Evolutionary conservation across 306 rosid species (phyloP).

Genomic region (Ormosia emarginata): DNA sequence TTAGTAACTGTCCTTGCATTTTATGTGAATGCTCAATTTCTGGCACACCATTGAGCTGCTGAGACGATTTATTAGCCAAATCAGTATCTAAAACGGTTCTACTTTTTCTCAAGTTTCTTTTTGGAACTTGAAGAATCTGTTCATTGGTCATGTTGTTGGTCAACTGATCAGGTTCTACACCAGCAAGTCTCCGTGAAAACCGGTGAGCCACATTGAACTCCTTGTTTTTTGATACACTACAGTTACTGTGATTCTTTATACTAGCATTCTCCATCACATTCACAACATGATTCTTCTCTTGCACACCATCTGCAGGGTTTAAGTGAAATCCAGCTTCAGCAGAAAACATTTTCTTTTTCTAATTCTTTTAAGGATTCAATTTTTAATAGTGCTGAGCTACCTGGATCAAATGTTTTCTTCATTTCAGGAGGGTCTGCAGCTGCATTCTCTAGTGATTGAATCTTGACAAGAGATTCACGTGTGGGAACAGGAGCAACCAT

Average conservation of each 20-base stretch:
- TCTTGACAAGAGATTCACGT: slow-evolving; percentile 27
- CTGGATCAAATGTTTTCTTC: slow-evolving; percentile 22
- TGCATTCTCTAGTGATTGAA: slow-evolving; percentile 29
- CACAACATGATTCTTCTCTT: slow-evolving; percentile 21
- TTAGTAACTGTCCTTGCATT: slow-evolving; percentile 17
- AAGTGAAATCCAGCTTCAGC: slow-evolving; percentile 24
- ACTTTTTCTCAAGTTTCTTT: slow-evolving; percentile 20
- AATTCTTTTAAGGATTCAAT: background rate
- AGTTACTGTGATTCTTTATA: background rate
- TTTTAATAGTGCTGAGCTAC: slow-evolving; percentile 12
- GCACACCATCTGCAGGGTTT: slow-evolving; percentile 28
- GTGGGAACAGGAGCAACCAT: slow-evolving; percentile 21
- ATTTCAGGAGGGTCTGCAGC: slow-evolving; percentile 22
- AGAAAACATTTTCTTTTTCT: background rate
- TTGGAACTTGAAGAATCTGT: slow-evolving; percentile 32
- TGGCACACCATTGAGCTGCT: slow-evolving; percentile 9
- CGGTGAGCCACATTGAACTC: slow-evolving; percentile 38
- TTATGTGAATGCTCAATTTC: background rate
- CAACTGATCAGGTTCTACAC: slow-evolving; percentile 40
- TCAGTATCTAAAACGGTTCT: slow-evolving; percentile 19
- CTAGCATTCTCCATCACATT: background rate
- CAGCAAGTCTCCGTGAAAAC: slow-evolving; percentile 60
- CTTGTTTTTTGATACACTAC: slow-evolving; percentile 32
- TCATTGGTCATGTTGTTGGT: slow-evolving; percentile 28
- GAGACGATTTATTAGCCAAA: slow-evolving; percentile 27